These are phyloP conservation scores for Pistacia integerrima DNA, from an alignment of 345 rosid genomes.

Conservation along the genomic window DNA sequence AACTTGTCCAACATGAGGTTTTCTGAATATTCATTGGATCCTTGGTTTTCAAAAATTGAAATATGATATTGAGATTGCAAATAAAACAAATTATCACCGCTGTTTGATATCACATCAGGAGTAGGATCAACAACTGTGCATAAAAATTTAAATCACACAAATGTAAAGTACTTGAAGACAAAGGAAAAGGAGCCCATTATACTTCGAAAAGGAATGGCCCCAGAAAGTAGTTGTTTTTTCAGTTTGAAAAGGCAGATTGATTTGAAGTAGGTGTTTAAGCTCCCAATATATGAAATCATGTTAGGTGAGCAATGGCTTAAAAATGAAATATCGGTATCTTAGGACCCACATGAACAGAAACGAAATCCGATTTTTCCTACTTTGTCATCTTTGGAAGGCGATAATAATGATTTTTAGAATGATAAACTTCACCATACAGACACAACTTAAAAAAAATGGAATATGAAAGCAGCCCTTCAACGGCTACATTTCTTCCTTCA, in stretches of 20 bases:
- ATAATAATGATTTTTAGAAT: not conserved
- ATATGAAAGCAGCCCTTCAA: slow-evolving; percentile 64
- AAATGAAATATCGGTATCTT: not conserved
- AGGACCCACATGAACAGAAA: slow-evolving; percentile 12
- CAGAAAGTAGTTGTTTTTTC: not conserved
- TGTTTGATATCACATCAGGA: no score
- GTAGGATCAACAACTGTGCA: not conserved
- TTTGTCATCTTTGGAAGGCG: slow-evolving; percentile 16
- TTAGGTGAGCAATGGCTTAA: slow-evolving; percentile 4
- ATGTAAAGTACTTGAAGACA: not conserved
- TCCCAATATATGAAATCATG: not conserved
- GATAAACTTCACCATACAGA: slow-evolving; percentile 14
- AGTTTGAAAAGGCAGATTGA: not conserved
- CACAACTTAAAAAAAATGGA: slow-evolving; percentile 6
- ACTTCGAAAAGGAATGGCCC: no score
- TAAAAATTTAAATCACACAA: no score
- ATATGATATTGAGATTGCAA: no score
- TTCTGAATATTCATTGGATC: no score
- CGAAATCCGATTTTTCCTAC: not conserved
- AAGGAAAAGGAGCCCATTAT: not conserved
- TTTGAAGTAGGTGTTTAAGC: not conserved
- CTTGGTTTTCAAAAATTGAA: no score
- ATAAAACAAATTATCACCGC: no score
- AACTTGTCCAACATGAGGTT: no score
- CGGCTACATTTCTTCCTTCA: slow-evolving; percentile 38